Conservation (phyloP, 179 eudicot species). For the Corrigiola litoralis region DNA sequence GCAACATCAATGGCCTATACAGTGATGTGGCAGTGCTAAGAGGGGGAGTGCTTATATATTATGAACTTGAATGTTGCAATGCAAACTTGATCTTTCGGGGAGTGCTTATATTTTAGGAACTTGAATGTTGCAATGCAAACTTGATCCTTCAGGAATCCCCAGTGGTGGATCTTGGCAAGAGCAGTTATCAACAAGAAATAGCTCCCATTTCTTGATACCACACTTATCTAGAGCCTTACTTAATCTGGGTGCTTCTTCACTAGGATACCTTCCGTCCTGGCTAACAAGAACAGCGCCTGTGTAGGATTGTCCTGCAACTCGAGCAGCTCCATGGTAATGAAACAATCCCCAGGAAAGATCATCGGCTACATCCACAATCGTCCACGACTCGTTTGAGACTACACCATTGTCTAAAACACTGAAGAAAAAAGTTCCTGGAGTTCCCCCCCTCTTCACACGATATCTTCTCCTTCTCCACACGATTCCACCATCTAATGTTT, state of each 20-base stretch:
- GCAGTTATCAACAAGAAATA: slow-evolving; percentile 74
- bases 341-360: slow-evolving; percentile 94
- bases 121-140: slow-evolving; percentile 50
- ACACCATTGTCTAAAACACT: slow-evolving; percentile 96
- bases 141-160: slow-evolving; percentile 74
- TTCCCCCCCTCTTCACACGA: slow-evolving; percentile 67
- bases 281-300: slow-evolving; percentile 90
- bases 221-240: slow-evolving; percentile 61
- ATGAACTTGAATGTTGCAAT: not conserved
- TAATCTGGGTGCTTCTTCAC: slow-evolving; percentile 36
- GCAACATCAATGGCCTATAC: not conserved
- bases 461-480: slow-evolving; percentile 91
- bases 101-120: not conserved
- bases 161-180: slow-evolving; percentile 72
- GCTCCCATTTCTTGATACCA: slow-evolving; percentile 78
- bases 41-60: no score
- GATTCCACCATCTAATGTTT: slow-evolving; percentile 60
- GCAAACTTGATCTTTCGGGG: slow-evolving; percentile 5
- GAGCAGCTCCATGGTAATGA: slow-evolving; percentile 95
- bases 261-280: slow-evolving; percentile 67
- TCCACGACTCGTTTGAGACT: slow-evolving; percentile 93
- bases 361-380: slow-evolving; percentile 78
- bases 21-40: not conserved
- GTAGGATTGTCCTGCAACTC: slow-evolving; percentile 91
- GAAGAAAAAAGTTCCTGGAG: slow-evolving; percentile 71